A percentile compares a stretch with the other conserved stretches of the same genome.
Evolutionary conservation across 73 alveolate genomes (phyloP).

Genomic region (Durusdinium trenchii): DNA sequence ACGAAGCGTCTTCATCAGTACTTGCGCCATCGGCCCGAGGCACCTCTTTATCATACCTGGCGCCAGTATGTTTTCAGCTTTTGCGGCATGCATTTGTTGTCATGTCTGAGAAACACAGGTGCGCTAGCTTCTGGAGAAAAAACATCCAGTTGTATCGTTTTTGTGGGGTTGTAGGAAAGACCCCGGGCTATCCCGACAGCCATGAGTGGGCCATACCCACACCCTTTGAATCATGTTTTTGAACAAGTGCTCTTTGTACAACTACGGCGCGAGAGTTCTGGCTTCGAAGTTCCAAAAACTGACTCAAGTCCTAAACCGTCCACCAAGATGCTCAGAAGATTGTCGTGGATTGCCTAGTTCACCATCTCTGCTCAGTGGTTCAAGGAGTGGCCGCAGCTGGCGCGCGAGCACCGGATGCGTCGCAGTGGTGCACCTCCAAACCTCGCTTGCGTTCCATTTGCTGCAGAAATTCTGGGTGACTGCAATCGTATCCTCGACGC

Average conservation of each 20-base stretch:
- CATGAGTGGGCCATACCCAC: no score
- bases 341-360: not conserved
- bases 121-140: no score
- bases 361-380: not conserved
- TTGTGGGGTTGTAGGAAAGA: no score
- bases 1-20: not conserved
- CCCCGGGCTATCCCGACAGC: no score
- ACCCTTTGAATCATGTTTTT: no score
- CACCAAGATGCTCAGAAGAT: not conserved
- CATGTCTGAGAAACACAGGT: no score
- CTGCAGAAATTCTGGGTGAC: conserved; percentile 88
- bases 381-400: conserved; percentile 25
- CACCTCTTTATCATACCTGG: not conserved
- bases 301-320: no score
- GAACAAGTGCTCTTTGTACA: no score
- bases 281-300: no score
- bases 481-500: conserved; percentile 56
- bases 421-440: conserved; percentile 53
- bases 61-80: not conserved
- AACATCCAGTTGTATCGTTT: no score
- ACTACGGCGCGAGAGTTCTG: no score
- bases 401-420: conserved; percentile 82
- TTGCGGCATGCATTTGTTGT: no score
- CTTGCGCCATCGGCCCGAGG: not conserved
- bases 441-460: conserved; percentile 50